Base-by-base conservation (phyloP, 2,329 filamentous ascomycete species). In the Tolypocladium endophyticum region DNA sequence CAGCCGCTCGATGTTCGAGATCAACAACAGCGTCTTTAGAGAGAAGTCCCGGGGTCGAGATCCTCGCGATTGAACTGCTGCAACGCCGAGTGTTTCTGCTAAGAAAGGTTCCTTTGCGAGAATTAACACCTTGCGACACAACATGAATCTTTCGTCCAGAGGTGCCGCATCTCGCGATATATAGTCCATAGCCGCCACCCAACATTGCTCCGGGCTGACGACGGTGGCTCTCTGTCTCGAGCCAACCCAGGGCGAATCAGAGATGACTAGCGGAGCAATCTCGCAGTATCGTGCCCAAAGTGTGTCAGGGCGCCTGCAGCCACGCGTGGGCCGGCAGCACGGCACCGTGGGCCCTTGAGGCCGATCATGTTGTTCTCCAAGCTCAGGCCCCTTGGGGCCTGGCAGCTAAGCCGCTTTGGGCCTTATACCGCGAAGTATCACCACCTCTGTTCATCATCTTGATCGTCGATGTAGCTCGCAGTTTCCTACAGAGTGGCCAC, bases 211-310 rank as follows among this genome's bases (percentile, higher is more conserved):
- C 43, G 58, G 33, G 58, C 58, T 55, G 58, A 50, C 25, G 30
- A 25, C 18, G 18, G 28, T 18, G 18, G 28, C 20, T 23, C 6
- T 43, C 18, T 14, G 39, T 33, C n/a, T 4, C 11, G 3, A 57
- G 54, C 45, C 58, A 45, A 41, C 20, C 18, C 8, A 43, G 33
- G 55, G 43, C 54, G 54, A 56, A 59, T 59, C 58, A 53, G 2
- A n/a, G 20, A 38, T 50, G 16, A n/a, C 14, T n/a, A 4, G 43
- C 43, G 39, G 39, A 14, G 12, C 16, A 38, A 39, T 16, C 14
- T 60, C 58, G 43, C 47, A n/a, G 58, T 12, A 54, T 57, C 39
- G 47, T 57, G 53, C 58, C 58, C 35, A 25, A 57, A 60, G 20
- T 3, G 55, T 16, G 45, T 30, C 54, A 57, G 38, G 28, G 52